These are phyloP conservation scores for Oxytropis ochrocephala DNA, from an alignment of 306 rosid genomes.

Conservation along the genomic window DNA sequence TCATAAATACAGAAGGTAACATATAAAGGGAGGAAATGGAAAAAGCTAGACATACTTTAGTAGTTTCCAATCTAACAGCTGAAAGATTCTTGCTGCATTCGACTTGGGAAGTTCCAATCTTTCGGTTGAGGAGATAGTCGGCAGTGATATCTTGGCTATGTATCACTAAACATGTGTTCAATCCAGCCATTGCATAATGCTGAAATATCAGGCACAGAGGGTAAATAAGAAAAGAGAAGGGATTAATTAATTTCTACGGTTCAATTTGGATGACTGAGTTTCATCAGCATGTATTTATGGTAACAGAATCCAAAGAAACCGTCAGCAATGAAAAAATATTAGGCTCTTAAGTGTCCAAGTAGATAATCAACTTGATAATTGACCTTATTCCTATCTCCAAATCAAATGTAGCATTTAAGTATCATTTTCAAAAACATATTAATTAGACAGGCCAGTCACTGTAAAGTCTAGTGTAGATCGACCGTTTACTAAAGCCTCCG, in stretches of 20 bases:
- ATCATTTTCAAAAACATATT: not conserved
- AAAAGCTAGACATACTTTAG: slow-evolving; percentile 49
- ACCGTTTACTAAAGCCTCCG: not conserved
- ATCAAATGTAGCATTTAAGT: not conserved
- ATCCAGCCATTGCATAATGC: slow-evolving; percentile 87
- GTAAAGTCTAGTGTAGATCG: not conserved
- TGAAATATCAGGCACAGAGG: slow-evolving; percentile 25
- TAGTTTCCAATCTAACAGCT: slow-evolving; percentile 89
- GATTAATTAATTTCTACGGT: not conserved
- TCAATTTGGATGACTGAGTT: not conserved
- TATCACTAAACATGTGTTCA: slow-evolving; percentile 78
- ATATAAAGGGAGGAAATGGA: slow-evolving; percentile 12
- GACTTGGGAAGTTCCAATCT: slow-evolving; percentile 72
- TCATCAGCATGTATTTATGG: not conserved
- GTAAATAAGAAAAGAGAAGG: not conserved
- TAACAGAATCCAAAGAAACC: not conserved
- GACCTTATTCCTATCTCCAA: not conserved
- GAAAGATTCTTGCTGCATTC: slow-evolving; percentile 66
- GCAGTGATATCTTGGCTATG: slow-evolving; percentile 84
- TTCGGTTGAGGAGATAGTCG: slow-evolving; percentile 69
- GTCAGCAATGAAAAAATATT: not conserved
- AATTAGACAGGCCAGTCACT: not conserved
- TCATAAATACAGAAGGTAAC: not conserved
- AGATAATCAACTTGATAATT: not conserved
- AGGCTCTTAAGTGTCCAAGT: not conserved